phyloP scores from a whole-genome alignment of 768 basidiomycete species.

The Rhodocollybia butyracea region DNA sequence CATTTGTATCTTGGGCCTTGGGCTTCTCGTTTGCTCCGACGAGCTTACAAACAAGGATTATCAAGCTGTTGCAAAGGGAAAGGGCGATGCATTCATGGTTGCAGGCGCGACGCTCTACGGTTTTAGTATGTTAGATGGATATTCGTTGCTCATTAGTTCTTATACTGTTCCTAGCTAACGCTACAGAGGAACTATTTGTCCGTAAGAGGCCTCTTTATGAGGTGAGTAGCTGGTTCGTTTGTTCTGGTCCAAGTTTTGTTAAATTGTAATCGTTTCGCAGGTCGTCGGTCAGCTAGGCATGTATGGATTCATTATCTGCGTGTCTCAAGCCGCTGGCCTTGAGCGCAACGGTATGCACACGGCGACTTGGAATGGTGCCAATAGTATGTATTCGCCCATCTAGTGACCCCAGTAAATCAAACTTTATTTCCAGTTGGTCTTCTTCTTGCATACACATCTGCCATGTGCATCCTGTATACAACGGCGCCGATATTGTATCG shows the following conservation, averaged over 20 bases:
- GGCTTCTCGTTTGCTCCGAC: slow-evolving; percentile 77
- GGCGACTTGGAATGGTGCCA: slow-evolving; percentile 71
- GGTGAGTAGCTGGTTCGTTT: slow-evolving; percentile 10
- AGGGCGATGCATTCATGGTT: slow-evolving; percentile 87
- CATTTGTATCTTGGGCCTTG: slow-evolving; percentile 73
- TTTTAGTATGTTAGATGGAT: slow-evolving; percentile 54
- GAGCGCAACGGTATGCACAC: slow-evolving; percentile 66
- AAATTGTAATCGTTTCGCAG: background rate
- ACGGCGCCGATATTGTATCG: slow-evolving; percentile 84
- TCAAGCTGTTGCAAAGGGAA: slow-evolving; percentile 58
- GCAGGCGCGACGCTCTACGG: slow-evolving; percentile 84
- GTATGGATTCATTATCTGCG: slow-evolving; percentile 80
- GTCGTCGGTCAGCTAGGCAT: slow-evolving; percentile 86
- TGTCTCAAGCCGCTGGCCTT: slow-evolving; percentile 70
- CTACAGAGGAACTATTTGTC: slow-evolving; percentile 87
- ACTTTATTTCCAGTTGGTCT: slow-evolving; percentile 40
- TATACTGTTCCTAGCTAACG: slow-evolving; percentile 56
- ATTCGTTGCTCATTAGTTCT: background rate
- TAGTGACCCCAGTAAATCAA: slow-evolving; percentile 7
- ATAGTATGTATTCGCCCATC: slow-evolving; percentile 35
- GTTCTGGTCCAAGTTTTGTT: background rate
- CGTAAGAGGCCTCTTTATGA: slow-evolving; percentile 78
- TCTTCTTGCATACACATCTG: slow-evolving; percentile 53
- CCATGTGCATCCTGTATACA: slow-evolving; percentile 85
- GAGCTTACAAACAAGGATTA: slow-evolving; percentile 75